Percentiles rank a stretch among this genome's conserved stretches.
Conservation (phyloP, 78 protist species). For the Pigoraptor vietnamica region DNA sequence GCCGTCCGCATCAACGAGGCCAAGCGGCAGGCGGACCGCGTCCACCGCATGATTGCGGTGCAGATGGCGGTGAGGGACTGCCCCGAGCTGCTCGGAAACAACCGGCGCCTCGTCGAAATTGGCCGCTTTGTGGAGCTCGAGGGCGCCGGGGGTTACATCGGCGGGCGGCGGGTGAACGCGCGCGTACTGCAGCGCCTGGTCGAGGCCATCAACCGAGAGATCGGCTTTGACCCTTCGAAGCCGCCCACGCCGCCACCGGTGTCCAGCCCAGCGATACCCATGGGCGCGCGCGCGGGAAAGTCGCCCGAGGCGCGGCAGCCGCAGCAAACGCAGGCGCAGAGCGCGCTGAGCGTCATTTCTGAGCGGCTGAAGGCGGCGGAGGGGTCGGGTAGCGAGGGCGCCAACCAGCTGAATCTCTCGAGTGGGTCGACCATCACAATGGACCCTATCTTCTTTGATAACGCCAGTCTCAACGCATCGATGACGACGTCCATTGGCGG, state of each 20-base stretch:
- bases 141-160: not conserved
- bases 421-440: not conserved
- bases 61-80: not conserved
- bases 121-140: not conserved
- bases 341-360: too few relatives aligned
- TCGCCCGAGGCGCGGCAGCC: too few relatives aligned
- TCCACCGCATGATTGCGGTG: not conserved
- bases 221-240: not conserved
- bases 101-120: not conserved
- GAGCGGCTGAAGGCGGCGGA: not conserved
- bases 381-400: not conserved
- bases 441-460: not conserved
- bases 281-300: not conserved
- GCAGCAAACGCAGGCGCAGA: too few relatives aligned
- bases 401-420: not conserved
- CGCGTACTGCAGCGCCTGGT: not conserved
- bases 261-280: not conserved
- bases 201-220: not conserved
- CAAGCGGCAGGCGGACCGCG: not conserved
- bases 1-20: not conserved
- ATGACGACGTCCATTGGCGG: not conserved
- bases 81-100: not conserved
- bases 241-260: not conserved
- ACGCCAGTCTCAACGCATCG: not conserved
- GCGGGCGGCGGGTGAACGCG: not conserved